Base-by-base conservation (phyloP, 2,329 filamentous ascomycete species). In the Geosmithia putterillii region DNA sequence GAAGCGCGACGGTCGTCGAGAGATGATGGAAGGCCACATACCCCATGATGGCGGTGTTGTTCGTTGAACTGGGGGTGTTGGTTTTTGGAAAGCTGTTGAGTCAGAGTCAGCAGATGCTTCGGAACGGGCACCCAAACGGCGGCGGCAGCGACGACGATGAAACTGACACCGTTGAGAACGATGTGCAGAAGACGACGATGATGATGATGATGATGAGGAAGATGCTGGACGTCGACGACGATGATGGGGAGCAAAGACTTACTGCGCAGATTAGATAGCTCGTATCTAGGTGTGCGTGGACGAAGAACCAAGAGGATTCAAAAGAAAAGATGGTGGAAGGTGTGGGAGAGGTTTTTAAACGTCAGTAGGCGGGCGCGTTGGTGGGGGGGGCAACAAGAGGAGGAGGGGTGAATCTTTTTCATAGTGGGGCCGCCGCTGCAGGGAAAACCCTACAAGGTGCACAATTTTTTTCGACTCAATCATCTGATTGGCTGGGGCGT, bases 291-390 rank as follows among this genome's bases (percentile, higher is more conserved):
- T 64, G 63, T 64, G 61, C 61, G 59, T 61, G 32, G 61, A 64
- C 60, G 57, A 64, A 53, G 61, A 63, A 58, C 57, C 51, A 54
- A 58, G 49, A 59, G 62, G 59, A 57, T 50, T 53, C 51, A 51
- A 40, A 55, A 61, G 56, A 51, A 32, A 41, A 22, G 39, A 25
- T 28, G n/a, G 38, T 48, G 47, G 54, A 52, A 47, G 57, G 62
- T 56, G 61, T 60, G 60, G 57, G 57, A 54, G 51, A 36, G 55
- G 55, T 57, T 56, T 59, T 63, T 62, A 62, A 63, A 62, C 60
- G 55, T 41, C 21, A 28, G 38, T 39, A 22, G 39, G 39, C 20
- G 15, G 39, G 39, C 21, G 39, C 22, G 9, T 20, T 40, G 40
- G 41, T 35, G 20, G 40, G 22, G 40, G 40, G 40, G 40, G n/a